A percentile compares a stretch with the other conserved stretches of the same genome.
These are phyloP conservation scores for Dothiorella sarmentorum DNA, from an alignment of 2,329 filamentous ascomycete genomes.

Conservation along the genomic window DNA sequence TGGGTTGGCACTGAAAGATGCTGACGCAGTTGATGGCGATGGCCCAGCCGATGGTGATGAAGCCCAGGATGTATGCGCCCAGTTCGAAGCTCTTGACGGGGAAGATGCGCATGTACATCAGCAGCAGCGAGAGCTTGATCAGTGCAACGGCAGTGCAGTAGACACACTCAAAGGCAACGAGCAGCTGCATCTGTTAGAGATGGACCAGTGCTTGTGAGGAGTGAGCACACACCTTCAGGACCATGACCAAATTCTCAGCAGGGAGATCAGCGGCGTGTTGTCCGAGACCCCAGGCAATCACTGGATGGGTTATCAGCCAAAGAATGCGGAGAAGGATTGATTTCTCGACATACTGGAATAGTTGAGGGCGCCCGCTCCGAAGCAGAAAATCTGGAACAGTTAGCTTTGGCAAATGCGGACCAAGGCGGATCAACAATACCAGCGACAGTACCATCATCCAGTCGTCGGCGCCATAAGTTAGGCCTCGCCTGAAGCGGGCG, in stretches of 20 bases:
- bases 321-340: neutral
- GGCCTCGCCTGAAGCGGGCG: neutral
- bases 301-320: constrained; percentile 2
- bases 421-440: constrained; percentile 20
- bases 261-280: constrained; percentile 19
- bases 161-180: constrained; percentile 48
- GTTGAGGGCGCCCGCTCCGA: constrained; percentile 9
- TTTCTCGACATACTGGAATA: neutral
- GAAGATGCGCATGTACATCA: constrained; percentile 56
- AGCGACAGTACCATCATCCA: constrained; percentile 28
- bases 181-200: constrained; percentile 31
- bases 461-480: constrained; percentile 31
- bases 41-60: constrained; percentile 48
- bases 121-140: constrained; percentile 50
- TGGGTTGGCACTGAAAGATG: constrained; percentile 53
- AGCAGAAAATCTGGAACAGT: neutral
- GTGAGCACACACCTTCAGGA: constrained; percentile 1
- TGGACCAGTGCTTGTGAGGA: neutral
- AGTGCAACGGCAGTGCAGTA: constrained; percentile 49
- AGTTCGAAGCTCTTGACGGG: constrained; percentile 44
- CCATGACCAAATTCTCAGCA: constrained; percentile 13
- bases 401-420: neutral
- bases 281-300: constrained; percentile 24
- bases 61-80: constrained; percentile 41
- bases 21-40: constrained; percentile 49